Base-by-base conservation (phyloP, 495 filamentous ascomycete genomes). In the Aspergillus wentii region DNA sequence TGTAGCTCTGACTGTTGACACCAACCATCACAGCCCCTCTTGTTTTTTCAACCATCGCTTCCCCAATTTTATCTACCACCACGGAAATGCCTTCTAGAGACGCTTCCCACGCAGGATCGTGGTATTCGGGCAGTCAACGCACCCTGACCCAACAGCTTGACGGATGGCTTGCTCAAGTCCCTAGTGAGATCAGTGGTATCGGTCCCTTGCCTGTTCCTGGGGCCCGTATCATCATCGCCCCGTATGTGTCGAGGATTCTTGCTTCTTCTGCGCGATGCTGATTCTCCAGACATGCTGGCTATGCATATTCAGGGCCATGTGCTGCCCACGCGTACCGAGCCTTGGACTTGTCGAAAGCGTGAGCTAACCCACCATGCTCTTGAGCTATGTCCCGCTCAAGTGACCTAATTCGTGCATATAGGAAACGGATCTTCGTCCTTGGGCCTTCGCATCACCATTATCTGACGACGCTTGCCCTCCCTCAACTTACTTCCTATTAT, bases 291-390 rank as follows among this genome's bases (percentile, higher is more conserved):
- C 92, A 99, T 60, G 92, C 94, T 38, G 94, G 92, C 19, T 99
- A 95, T 71, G 74, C 85, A 3, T 99, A 96, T 66, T 97, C 91
- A 11, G 92, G 92, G 20, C 80, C 88, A 18, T 88, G 88, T 46
- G 91, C 94, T 34, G 92, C 89, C 32, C 95, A 88, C 78, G 92
- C 92, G 30, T 99, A 99, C 67, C 91, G 86, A 57, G 74, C 80
- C 3, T 80, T 94, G 38, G 91, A 99, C 60, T 69, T 96, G 28
- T 82, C 82, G 14, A 79, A 80, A 45, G 84, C 83, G 83, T 87
- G 61, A 62, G 71, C 33, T 35, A 26, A 34, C 32, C 33, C 20
- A 20, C 25, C n/a, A 7, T 33, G n/a, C 17, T 15, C 6, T 18
- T 9, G 7, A 9, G 17, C 3, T 8, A 1, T 28, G 5, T 19